phyloP scores from a whole-genome alignment of 2,329 filamentous ascomycete genomes.

The Ceratocystis cacaofunesta region DNA sequence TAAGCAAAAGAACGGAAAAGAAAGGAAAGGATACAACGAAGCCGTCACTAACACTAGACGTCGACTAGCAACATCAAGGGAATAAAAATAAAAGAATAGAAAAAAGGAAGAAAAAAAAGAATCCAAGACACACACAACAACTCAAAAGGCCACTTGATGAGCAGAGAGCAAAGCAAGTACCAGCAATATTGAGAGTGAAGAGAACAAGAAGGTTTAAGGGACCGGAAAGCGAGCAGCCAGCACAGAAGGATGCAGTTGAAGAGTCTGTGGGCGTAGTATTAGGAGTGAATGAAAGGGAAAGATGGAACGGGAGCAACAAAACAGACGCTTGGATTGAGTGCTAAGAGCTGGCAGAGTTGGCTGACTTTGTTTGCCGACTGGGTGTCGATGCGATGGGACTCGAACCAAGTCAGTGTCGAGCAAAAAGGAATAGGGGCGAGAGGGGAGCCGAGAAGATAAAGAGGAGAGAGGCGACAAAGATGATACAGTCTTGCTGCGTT shows the following conservation, averaged over 20 bases:
- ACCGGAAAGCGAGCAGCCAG: background rate
- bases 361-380: background rate
- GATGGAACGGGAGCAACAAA: background rate
- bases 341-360: too few species aligned
- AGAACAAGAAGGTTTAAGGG: background rate
- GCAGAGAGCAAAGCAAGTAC: background rate
- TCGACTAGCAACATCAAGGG: conserved; percentile 3
- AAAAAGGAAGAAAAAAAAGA: background rate
- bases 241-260: background rate
- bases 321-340: background rate
- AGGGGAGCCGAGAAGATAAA: too few species aligned
- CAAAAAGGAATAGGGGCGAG: background rate
- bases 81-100: background rate
- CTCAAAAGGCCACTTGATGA: background rate
- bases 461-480: background rate
- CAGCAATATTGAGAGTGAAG: background rate
- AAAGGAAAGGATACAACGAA: background rate
- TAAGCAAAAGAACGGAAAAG: background rate
- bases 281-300: background rate
- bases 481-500: background rate
- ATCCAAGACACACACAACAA: background rate
- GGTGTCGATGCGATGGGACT: background rate
- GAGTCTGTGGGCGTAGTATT: background rate
- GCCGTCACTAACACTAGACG: background rate
- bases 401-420: background rate